phyloP scores from a whole-genome alignment of 225 moss, liverwort and hornwort genomes.

The Sphagnum contortum region DNA sequence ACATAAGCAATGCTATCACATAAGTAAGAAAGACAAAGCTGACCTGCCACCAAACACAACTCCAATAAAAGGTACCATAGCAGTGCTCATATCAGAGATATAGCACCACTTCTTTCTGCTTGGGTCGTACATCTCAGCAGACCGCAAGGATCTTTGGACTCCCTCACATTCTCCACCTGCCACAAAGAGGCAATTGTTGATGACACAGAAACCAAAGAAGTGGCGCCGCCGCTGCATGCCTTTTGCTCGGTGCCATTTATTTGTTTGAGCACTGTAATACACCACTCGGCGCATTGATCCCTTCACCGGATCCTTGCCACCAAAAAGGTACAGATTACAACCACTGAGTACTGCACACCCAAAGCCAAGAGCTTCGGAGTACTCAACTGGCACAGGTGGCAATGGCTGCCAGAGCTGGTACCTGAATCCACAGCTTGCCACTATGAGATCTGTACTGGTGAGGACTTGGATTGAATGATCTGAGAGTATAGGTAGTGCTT shows the following conservation, averaged over 20 bases:
- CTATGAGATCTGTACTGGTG: no score
- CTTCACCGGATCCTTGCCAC: constrained; percentile 90
- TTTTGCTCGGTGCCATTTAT: constrained; percentile 98
- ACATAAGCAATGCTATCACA: no score
- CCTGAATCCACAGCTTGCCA: constrained; percentile 31
- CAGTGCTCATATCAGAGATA: constrained; percentile 94
- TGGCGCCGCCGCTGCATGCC: constrained; percentile 90
- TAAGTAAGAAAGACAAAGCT: constrained; percentile 1
- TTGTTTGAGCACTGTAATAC: constrained; percentile 94
- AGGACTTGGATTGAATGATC: no score
- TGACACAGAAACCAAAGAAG: constrained; percentile 96
- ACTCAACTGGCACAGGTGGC: constrained; percentile 94
- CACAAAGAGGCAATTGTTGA: constrained; percentile 95
- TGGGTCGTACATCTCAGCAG: constrained; percentile 94
- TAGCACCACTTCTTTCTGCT: constrained; percentile 93
- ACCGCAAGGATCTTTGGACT: constrained; percentile 75
- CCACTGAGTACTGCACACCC: constrained; percentile 98
- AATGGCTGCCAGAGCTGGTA: constrained; percentile 95
- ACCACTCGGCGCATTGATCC: constrained; percentile 97
- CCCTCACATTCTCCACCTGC: constrained; percentile 99
- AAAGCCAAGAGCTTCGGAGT: constrained; percentile 90
- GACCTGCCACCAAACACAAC: constrained; percentile 91
- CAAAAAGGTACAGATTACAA: constrained; percentile 91
- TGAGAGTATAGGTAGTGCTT: no score
- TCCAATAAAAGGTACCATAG: constrained; percentile 99